Conservation (phyloP, 2,329 filamentous ascomycete genomes). For the Ophiocordyceps camponoti-leonardi region DNA sequence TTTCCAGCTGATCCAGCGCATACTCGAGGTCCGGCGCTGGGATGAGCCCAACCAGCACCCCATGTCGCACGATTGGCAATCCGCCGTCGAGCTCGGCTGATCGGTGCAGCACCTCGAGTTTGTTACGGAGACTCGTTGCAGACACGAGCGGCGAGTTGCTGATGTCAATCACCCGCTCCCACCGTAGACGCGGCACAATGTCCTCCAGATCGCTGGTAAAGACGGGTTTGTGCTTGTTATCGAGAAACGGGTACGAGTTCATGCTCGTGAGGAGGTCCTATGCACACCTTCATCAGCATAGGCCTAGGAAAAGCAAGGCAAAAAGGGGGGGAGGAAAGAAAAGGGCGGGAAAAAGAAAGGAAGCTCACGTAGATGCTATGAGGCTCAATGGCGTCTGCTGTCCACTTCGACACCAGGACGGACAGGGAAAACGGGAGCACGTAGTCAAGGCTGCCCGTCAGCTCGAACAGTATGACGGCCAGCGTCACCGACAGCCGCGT, state of each 20-base stretch:
- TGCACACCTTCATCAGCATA: slow-evolving; percentile 13
- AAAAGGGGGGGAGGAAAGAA: too few relatives aligned
- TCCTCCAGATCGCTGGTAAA: slow-evolving; percentile 81
- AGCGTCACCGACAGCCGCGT: slow-evolving; percentile 85
- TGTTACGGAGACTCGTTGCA: slow-evolving; percentile 58
- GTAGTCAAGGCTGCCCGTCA: slow-evolving; percentile 88
- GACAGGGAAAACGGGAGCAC: slow-evolving; percentile 87
- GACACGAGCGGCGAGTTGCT: slow-evolving; percentile 64
- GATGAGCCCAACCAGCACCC: slow-evolving; percentile 73
- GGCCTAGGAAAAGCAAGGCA: background rate
- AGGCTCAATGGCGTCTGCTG: slow-evolving; percentile 85
- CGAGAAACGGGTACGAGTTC: slow-evolving; percentile 95
- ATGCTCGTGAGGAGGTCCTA: slow-evolving; percentile 80
- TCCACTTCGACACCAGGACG: slow-evolving; percentile 95
- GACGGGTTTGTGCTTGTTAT: slow-evolving; percentile 83
- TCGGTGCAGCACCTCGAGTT: slow-evolving; percentile 66
- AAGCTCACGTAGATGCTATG: slow-evolving; percentile 69
- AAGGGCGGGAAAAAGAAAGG: background rate
- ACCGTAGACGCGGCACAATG: slow-evolving; percentile 60
- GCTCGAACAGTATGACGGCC: slow-evolving; percentile 86
- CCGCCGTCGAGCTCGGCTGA: slow-evolving; percentile 86
- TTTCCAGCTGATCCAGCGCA: slow-evolving; percentile 66
- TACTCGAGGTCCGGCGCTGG: slow-evolving; percentile 89
- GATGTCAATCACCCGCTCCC: slow-evolving; percentile 75
- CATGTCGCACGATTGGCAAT: slow-evolving; percentile 66